Conservation (phyloP, 441 rosid species). For the Gossypium trilobum region DNA sequence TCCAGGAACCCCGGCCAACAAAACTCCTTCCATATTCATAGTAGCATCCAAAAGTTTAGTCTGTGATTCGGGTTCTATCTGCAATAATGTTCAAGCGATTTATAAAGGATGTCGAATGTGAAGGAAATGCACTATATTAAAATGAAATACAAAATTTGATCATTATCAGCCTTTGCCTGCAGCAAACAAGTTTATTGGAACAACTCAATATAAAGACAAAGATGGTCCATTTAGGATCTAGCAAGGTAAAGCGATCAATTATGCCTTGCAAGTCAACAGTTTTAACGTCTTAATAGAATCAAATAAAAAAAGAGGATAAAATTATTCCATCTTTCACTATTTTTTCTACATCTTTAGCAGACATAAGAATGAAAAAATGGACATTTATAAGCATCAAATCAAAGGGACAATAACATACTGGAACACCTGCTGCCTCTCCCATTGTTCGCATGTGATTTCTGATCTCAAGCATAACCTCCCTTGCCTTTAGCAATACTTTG, state of each 20-base stretch:
- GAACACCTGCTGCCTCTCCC: constrained; percentile 90
- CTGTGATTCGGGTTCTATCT: constrained; percentile 89
- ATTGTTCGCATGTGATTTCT: constrained; percentile 67
- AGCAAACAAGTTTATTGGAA: background rate
- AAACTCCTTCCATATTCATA: constrained; percentile 76
- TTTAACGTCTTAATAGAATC: background rate
- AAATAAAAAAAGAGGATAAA: background rate
- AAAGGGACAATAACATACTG: constrained; percentile 39
- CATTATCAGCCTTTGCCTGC: background rate
- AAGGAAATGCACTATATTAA: background rate
- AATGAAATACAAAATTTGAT: background rate
- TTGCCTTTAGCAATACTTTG: constrained; percentile 53
- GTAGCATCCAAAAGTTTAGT: constrained; percentile 71
- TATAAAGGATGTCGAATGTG: background rate
- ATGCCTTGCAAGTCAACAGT: background rate
- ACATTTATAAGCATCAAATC: constrained; percentile 5
- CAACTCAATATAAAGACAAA: background rate
- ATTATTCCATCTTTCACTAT: background rate
- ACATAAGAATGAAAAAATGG: background rate
- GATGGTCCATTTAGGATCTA: background rate
- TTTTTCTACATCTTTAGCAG: background rate
- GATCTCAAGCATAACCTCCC: constrained; percentile 68
- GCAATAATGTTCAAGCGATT: constrained; percentile 23
- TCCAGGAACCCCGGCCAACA: constrained; percentile 90
- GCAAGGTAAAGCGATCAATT: background rate